Evolutionary conservation across 495 filamentous ascomycete genomes (phyloP).

Genomic region (Geoglossum glabrum): DNA sequence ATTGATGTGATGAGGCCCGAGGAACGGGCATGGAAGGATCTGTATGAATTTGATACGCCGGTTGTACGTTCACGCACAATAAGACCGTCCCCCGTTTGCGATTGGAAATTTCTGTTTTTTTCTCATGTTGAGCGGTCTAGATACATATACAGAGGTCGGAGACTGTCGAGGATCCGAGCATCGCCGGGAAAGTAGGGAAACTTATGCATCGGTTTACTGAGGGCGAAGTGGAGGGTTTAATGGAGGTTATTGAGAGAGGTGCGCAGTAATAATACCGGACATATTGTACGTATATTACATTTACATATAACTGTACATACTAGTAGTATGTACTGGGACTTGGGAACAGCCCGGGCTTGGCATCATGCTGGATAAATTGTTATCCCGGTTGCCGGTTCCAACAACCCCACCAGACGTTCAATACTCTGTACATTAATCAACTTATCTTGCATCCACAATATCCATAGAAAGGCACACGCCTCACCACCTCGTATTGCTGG

Average conservation of each 20-base stretch:
- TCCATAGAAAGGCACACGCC: no score
- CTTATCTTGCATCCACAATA: no score
- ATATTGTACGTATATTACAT: no score
- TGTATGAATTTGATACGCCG: constrained; percentile 82
- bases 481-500: no score
- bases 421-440: no score
- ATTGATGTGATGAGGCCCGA: constrained; percentile 52
- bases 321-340: no score
- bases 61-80: constrained; percentile 32
- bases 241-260: constrained; percentile 41
- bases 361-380: no score
- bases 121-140: constrained; percentile 17
- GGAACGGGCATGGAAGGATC: constrained; percentile 47
- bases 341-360: no score
- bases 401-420: no score
- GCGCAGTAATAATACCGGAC: no score
- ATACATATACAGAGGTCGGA: constrained; percentile 41
- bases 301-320: no score
- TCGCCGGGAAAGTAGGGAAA: constrained; percentile 42
- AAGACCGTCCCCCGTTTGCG: not conserved
- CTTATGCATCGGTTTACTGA: constrained; percentile 69
- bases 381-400: no score
- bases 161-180: constrained; percentile 19
- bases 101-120: constrained; percentile 4
- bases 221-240: constrained; percentile 45